These are phyloP conservation scores for Cladosporium velox DNA, from an alignment of 2,329 filamentous ascomycete genomes.

Conservation along the genomic window DNA sequence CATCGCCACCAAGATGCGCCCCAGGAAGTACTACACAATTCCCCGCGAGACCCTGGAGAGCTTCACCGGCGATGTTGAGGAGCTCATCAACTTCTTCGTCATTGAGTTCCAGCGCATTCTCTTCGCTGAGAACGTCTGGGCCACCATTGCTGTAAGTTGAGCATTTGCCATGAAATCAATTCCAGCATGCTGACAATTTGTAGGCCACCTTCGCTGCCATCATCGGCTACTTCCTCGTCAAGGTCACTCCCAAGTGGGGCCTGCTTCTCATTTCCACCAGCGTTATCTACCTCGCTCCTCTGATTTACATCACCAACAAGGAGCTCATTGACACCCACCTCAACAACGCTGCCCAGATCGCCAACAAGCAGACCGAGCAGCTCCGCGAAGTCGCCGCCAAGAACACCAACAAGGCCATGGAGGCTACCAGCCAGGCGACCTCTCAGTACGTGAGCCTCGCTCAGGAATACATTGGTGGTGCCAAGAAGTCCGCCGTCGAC, in stretches of 20 bases:
- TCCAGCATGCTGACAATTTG: conserved; percentile 25
- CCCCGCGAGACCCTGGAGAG: conserved; percentile 65
- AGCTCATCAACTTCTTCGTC: conserved; percentile 68
- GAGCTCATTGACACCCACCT: conserved; percentile 64
- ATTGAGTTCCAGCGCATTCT: conserved; percentile 68
- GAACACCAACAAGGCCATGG: conserved; percentile 60
- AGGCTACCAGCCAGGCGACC: conserved; percentile 60
- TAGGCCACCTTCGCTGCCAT: conserved; percentile 63
- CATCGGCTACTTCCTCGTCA: conserved; percentile 65
- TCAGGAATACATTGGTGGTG: conserved; percentile 54
- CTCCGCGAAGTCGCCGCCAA: conserved; percentile 62
- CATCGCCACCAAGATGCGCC: conserved; percentile 62
- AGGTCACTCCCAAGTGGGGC: conserved; percentile 66
- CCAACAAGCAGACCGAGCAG: conserved; percentile 61
- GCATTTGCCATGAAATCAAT: background rate
- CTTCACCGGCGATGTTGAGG: conserved; percentile 62
- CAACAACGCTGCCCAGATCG: conserved; percentile 54
- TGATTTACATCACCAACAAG: conserved; percentile 66
- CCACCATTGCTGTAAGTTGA: conserved; percentile 58
- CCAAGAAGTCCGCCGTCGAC: conserved; percentile 39
- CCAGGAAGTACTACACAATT: conserved; percentile 66
- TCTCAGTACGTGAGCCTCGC: conserved; percentile 63
- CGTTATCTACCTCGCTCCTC: conserved; percentile 60
- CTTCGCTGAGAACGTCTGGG: conserved; percentile 65
- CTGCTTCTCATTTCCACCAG: conserved; percentile 59